Conservation (phyloP, 352 stramenopile species). For the Phytophthora idaei region DNA sequence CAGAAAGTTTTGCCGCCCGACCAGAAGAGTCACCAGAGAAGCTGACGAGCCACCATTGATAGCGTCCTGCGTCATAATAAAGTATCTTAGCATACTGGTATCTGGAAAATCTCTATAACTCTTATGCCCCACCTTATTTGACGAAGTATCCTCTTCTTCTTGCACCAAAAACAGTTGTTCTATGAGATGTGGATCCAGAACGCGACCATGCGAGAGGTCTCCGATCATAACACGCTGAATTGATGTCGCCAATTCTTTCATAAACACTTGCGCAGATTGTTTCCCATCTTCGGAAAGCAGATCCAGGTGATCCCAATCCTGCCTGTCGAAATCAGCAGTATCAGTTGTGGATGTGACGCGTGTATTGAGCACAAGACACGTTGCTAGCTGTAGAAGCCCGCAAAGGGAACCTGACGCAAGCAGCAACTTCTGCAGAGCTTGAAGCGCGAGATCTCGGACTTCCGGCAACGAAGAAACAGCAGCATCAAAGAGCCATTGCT, state of each 20-base stretch:
- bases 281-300: constrained; percentile 52
- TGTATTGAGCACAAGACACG: constrained; percentile 65
- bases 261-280: constrained; percentile 45
- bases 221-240: constrained; percentile 64
- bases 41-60: constrained; percentile 1
- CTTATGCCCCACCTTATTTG: constrained; percentile 12
- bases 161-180: constrained; percentile 54
- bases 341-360: constrained; percentile 1
- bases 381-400: constrained; percentile 73
- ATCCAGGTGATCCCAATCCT: constrained; percentile 66
- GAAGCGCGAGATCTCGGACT: constrained; percentile 66
- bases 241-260: constrained; percentile 48
- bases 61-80: constrained; percentile 18
- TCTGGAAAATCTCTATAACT: background rate
- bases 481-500: constrained; percentile 72
- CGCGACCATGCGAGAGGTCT: constrained; percentile 29
- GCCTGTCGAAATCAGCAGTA: constrained; percentile 34
- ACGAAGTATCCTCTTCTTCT: constrained; percentile 29
- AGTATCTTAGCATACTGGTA: constrained; percentile 1
- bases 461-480: constrained; percentile 49
- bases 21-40: constrained; percentile 30
- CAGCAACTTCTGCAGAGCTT: constrained; percentile 63
- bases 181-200: constrained; percentile 58
- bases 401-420: constrained; percentile 84
- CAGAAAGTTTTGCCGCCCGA: constrained; percentile 33